These are phyloP conservation scores for Solanum pimpinellifolium DNA, from an alignment of 257 asterid genomes.

Conservation along the genomic window DNA sequence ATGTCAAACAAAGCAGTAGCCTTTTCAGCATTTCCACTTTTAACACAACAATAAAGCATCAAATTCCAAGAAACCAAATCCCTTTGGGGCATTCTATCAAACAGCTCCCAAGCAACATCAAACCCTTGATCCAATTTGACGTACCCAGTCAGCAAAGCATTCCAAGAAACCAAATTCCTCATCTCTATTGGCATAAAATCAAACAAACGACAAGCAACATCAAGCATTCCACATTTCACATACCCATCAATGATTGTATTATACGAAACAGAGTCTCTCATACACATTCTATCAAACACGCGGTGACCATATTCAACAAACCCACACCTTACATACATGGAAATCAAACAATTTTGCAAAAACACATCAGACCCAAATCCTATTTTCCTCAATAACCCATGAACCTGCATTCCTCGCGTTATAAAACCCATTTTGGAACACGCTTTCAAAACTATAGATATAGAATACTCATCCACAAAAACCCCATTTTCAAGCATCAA, in stretches of 20 bases:
- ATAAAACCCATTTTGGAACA: slow-evolving; percentile 40
- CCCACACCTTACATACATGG: slow-evolving; percentile 51
- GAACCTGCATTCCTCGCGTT: slow-evolving; percentile 55
- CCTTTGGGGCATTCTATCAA: slow-evolving; percentile 47
- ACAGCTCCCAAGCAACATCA: slow-evolving; percentile 36
- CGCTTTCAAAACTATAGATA: slow-evolving; percentile 60
- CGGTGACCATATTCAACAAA: slow-evolving; percentile 30
- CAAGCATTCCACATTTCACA: slow-evolving; percentile 57
- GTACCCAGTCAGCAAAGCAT: slow-evolving; percentile 61
- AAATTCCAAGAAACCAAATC: slow-evolving; percentile 88
- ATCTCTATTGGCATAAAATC: slow-evolving; percentile 38
- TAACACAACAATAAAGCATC: slow-evolving; percentile 59
- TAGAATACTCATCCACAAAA: slow-evolving; percentile 48
- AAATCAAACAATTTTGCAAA: slow-evolving; percentile 55
- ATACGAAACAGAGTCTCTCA: slow-evolving; percentile 56
- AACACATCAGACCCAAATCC: slow-evolving; percentile 46
- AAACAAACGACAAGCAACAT: slow-evolving; percentile 48
- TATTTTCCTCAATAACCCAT: slow-evolving; percentile 53
- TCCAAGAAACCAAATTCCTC: slow-evolving; percentile 73
- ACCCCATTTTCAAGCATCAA: slow-evolving; percentile 62
- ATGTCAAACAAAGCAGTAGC: slow-evolving; percentile 46
- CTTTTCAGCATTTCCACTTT: slow-evolving; percentile 40
- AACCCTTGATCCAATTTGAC: slow-evolving; percentile 34
- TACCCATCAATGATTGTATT: slow-evolving; percentile 83
- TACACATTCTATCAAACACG: slow-evolving; percentile 48